These are phyloP conservation scores for Crithidia acanthocephali DNA, from an alignment of 208 protist species.

Conservation along the genomic window DNA sequence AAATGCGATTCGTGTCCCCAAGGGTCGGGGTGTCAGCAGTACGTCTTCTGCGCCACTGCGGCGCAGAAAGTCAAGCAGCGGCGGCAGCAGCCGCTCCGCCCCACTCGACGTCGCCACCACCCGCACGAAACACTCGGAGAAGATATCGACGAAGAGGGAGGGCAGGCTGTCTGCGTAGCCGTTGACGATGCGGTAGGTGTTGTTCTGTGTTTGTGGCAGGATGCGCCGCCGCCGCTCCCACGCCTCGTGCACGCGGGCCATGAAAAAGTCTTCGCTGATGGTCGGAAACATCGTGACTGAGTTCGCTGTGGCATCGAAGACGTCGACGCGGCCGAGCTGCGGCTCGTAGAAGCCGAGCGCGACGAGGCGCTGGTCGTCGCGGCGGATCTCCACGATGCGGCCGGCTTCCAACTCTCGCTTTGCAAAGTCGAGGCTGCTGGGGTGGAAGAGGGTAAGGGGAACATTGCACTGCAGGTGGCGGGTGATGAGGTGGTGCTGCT, in stretches of 20 bases:
- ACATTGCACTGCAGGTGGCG: constrained; percentile 54
- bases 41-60: constrained; percentile 72
- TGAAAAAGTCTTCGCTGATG: constrained; percentile 85
- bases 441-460: constrained; percentile 58
- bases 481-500: constrained; percentile 49
- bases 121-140: constrained; percentile 75
- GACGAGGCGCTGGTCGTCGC: constrained; percentile 53
- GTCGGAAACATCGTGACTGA: constrained; percentile 53
- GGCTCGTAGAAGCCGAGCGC: constrained; percentile 88
- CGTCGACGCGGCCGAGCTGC: constrained; percentile 58
- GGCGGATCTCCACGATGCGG: constrained; percentile 72
- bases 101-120: constrained; percentile 73
- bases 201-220: constrained; percentile 53
- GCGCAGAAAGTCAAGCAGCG: constrained; percentile 70
- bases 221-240: constrained; percentile 67
- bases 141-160: constrained; percentile 82
- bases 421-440: constrained; percentile 56
- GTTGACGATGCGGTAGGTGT: constrained; percentile 81
- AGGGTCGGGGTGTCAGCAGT: constrained; percentile 74
- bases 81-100: constrained; percentile 78
- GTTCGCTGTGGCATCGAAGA: constrained; percentile 72
- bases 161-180: constrained; percentile 80
- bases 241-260: constrained; percentile 54
- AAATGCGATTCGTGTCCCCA: constrained; percentile 49
- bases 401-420: constrained; percentile 60